Evolutionary conservation across 23 red algal species (phyloP).

Genomic region (Gracilaria domingensis): DNA sequence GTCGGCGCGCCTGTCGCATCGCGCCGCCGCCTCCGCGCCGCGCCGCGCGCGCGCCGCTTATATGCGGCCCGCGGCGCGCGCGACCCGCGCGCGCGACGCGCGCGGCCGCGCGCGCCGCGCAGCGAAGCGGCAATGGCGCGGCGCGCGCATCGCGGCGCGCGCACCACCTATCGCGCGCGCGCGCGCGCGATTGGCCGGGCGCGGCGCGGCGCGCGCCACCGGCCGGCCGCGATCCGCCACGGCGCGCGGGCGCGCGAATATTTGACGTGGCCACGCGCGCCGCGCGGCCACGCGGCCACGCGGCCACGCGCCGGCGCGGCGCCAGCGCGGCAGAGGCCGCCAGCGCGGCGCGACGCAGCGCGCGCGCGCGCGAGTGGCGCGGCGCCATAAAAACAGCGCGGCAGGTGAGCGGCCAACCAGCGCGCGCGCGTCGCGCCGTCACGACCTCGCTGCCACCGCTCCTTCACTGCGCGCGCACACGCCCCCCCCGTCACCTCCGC

Average conservation of each 20-base stretch:
- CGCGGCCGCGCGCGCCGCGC: background rate
- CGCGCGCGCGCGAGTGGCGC: background rate
- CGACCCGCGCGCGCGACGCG: too few relatives aligned
- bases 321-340: conserved; percentile 1
- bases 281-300: conserved; percentile 1
- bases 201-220: background rate
- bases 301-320: background rate
- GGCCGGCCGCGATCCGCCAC: background rate
- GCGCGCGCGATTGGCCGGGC: background rate
- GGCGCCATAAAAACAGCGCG: background rate
- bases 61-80: background rate
- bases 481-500: background rate
- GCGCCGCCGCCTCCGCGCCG: too few relatives aligned
- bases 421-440: background rate
- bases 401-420: background rate
- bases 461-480: background rate
- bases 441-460: background rate
- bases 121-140: background rate
- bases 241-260: background rate
- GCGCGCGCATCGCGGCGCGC: too few relatives aligned
- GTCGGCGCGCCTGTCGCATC: too few relatives aligned
- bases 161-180: background rate
- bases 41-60: background rate
- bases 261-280: conserved; percentile 8
- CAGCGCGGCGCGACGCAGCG: background rate